These are phyloP conservation scores for Pistacia vera DNA, from an alignment of 345 rosid genomes.

Conservation along the genomic window DNA sequence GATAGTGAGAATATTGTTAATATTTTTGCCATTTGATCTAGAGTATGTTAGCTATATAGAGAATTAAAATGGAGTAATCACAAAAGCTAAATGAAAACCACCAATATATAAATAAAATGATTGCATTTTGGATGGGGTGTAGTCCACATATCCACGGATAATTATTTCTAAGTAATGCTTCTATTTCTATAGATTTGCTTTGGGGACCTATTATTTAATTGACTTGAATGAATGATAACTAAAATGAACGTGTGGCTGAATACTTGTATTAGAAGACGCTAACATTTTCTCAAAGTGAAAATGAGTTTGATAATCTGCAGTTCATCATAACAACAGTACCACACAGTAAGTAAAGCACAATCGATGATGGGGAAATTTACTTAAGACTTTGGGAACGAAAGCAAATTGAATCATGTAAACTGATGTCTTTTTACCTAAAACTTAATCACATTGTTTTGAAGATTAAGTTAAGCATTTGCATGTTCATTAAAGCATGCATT, in stretches of 20 bases:
- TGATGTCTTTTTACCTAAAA: conserved; percentile 15
- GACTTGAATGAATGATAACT: conserved; percentile 15
- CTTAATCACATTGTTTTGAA: conserved; percentile 27
- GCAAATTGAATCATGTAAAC: conserved; percentile 15
- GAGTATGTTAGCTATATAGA: background rate
- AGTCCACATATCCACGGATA: conserved; percentile 24
- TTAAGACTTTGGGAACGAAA: background rate
- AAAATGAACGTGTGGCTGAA: conserved; percentile 36
- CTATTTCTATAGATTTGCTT: conserved; percentile 6
- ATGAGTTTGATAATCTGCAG: conserved; percentile 21
- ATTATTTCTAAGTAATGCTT: conserved; percentile 32
- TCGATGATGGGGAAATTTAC: background rate
- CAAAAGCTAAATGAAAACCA: conserved; percentile 9
- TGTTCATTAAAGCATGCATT: background rate
- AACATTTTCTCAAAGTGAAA: background rate
- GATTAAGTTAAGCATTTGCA: conserved; percentile 25
- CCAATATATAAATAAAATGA: conserved; percentile 19
- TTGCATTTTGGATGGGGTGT: conserved; percentile 17
- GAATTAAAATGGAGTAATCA: conserved; percentile 17
- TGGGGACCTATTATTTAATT: conserved; percentile 16
- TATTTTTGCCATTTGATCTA: too few species aligned
- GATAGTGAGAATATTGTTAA: background rate
- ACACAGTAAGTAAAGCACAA: conserved; percentile 17
- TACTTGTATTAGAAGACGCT: background rate
- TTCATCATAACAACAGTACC: conserved; percentile 26